phyloP scores from a whole-genome alignment of 352 stramenopile species.

The Globisporangium barbulae region DNA sequence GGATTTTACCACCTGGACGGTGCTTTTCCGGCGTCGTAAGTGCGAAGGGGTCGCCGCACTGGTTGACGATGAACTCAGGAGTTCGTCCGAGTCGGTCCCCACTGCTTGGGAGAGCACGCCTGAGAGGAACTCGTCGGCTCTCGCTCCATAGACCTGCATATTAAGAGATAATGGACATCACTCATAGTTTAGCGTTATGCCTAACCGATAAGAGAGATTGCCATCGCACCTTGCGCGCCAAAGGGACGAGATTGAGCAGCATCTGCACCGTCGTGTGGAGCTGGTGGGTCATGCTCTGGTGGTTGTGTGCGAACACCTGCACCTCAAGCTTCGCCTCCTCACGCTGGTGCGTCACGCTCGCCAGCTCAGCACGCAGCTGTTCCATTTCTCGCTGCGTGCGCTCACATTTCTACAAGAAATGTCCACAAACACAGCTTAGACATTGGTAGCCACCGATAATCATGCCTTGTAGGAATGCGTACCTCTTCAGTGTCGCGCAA shows the following conservation, averaged over 20 bases:
- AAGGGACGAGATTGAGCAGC: slow-evolving; percentile 63
- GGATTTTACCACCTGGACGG: slow-evolving; percentile 41
- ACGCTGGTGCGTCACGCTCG: slow-evolving; percentile 38
- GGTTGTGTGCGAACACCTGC: slow-evolving; percentile 55
- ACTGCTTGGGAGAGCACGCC: slow-evolving; percentile 46
- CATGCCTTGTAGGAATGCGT: background rate
- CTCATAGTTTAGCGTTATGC: background rate
- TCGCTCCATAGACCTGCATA: slow-evolving; percentile 50
- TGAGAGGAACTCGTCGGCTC: slow-evolving; percentile 62
- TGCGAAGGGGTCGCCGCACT: background rate
- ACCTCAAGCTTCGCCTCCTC: slow-evolving; percentile 55
- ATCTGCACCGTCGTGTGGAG: slow-evolving; percentile 74
- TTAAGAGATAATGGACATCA: background rate
- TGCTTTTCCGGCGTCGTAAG: slow-evolving; percentile 18
- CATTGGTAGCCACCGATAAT: background rate
- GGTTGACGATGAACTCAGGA: background rate
- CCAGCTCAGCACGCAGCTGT: slow-evolving; percentile 31
- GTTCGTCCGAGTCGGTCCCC: slow-evolving; percentile 16
- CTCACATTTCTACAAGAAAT: slow-evolving; percentile 17
- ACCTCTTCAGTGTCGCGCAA: slow-evolving; percentile 51
- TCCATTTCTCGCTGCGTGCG: slow-evolving; percentile 28
- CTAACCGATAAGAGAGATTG: background rate
- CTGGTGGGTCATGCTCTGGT: slow-evolving; percentile 68
- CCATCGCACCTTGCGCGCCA: slow-evolving; percentile 42
- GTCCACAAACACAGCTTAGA: background rate